Evolutionary conservation across 2,329 filamentous ascomycete species (phyloP), one percentile per base, ranked within the genome.

Genomic region (Salinomyces thailandicus): DNA sequence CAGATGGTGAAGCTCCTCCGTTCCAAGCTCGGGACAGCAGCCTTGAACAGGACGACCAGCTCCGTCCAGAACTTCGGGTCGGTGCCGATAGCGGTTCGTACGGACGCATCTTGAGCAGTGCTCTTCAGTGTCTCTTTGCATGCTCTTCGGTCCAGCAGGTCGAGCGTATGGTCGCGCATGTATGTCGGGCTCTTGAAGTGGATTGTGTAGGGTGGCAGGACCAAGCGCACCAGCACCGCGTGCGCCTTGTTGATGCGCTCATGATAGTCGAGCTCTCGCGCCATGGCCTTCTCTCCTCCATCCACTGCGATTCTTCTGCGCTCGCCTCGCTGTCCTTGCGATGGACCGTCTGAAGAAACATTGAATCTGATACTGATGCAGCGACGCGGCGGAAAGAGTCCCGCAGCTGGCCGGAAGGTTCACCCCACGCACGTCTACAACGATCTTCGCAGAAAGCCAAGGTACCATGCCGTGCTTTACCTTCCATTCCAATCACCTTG

Each of bases 131-230:
- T 75, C 46, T 72, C 70, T 53, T 78, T 78, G 41, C 71, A 71
- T 19, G 72, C 67, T 35, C 57, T 55, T 8, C 54, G 54, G 38
- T 73, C 68, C 35, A 79, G 62, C 60, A 75, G 67, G 40, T 73
- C 71, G 51, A 78, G 59, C 14, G 68, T 71, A 41, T 69, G 67
- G 40, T 75, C 71, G 43, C 73, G 69, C 49, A 79, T 69, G 56
- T 78, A 75, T 17, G 68, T 71, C 5, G 70, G 66, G 36, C 67
- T 69, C 51, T 72, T 70, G 62, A 77, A 79, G 52, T 79, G 75
- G 39, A 73, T 71, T 3, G 61, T 61, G 47, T 68, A 69, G n/a
- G 65, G 61, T 13, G 60, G 60, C 19, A 69, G 56, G 13, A 62
- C 63, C 14, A 69, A 60, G 37, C 64, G 60, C 29, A 69, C 49